These are phyloP conservation scores for Sanghuangporus weigelae DNA, from an alignment of 1,284 basidiomycete species.

Conservation along the genomic window DNA sequence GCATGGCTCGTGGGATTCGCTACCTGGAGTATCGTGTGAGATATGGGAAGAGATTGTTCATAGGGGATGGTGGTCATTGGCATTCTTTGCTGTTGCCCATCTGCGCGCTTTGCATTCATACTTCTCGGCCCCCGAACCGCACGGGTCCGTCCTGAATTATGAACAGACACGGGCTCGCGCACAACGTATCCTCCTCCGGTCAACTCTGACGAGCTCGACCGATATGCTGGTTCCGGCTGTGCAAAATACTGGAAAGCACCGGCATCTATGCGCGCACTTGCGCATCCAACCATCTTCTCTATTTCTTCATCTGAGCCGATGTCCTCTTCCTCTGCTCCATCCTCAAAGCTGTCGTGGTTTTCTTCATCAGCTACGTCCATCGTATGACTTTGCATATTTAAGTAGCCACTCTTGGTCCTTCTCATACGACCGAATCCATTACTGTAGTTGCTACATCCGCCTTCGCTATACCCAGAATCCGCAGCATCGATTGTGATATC, in stretches of 20 bases:
- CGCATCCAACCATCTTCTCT: slow-evolving; percentile 23
- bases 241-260: background rate
- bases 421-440: background rate
- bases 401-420: background rate
- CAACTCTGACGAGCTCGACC: background rate
- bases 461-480: background rate
- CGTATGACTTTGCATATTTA: background rate
- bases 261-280: slow-evolving; percentile 11
- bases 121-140: background rate
- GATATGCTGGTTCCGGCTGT: background rate
- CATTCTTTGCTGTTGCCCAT: no score
- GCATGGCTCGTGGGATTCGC: background rate
- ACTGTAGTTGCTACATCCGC: background rate
- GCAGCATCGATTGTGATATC: background rate
- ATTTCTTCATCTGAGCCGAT: slow-evolving; percentile 26
- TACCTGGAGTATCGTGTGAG: background rate
- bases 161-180: no score
- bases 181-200: background rate
- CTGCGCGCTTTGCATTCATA: background rate
- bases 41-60: background rate
- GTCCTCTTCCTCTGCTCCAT: background rate
- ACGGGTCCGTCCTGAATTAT: background rate
- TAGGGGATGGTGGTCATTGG: background rate
- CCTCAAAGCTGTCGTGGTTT: background rate
- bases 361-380: background rate